Evolutionary conservation across 2,329 filamentous ascomycete genomes (phyloP), one percentile per base, ranked within the genome.

Genomic region (Xylaria sp.): DNA sequence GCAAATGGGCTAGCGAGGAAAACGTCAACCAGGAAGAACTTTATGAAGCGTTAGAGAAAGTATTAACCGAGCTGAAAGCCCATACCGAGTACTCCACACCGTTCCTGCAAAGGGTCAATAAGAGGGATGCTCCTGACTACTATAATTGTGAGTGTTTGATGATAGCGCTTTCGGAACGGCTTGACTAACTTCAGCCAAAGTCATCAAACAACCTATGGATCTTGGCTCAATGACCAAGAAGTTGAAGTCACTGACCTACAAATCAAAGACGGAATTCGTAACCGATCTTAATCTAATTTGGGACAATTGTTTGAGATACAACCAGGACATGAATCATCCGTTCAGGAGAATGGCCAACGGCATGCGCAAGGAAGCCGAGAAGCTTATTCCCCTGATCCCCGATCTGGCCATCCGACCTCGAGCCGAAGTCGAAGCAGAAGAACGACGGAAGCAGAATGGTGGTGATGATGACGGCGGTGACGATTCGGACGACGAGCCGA

Each of bases 201-300:
- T 93, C 72, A 98, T 98, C 81, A 98, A 97, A 81, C 92, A 94
- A 55, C 96, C 96, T 1, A 99, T 99, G 96, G 96, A 99, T 79
- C 89, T 99, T 65, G 96, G 96, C 45, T 91, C 90, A 56, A 98
- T 99, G 94, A 97, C 97, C 70, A 99, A 99, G 83, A 99, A 98
- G 83, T 88, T 99, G 63, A 95, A 95, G 78, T 86, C 87, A 9
- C 81, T 93, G 42, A 86, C 86, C 45, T 96, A 93, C 81, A 94
- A 93, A 78, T 94, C 92, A 55, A 99, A 99, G 82, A 89, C 92
- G 69, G 96, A 99, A 27, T 99, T 99, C 73, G 94, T 98, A 30
- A 88, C 92, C 36, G 96, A 99, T 78, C 85, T 99, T 9, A 95
- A 97, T 78, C 83, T 98, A 59, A 98, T 99, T 61, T 99, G 96